Evolutionary conservation across 2,329 filamentous ascomycete species (phyloP).

Genomic region (Rutstroemia sp.): DNA sequence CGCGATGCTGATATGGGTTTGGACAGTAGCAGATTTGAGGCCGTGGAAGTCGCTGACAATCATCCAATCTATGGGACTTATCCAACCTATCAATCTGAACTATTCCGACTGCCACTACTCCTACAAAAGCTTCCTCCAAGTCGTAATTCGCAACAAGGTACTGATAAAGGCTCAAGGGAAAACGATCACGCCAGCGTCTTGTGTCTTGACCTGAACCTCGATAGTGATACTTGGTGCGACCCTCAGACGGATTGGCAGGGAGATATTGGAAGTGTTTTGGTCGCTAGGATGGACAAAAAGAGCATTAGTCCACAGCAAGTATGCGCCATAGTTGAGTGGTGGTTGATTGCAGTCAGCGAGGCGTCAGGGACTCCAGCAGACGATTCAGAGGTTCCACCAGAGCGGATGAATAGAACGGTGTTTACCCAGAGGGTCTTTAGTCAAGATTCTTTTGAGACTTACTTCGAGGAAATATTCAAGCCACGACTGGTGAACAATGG

Average conservation of each 20-base stretch:
- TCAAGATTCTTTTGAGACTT: neutral
- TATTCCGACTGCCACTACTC: no score
- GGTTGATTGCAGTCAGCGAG: neutral
- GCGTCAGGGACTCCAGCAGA: neutral
- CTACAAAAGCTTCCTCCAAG: no score
- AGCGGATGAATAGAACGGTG: neutral
- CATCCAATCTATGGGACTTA: no score
- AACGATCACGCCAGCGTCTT: no score
- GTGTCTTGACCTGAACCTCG: no score
- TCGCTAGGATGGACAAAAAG: neutral
- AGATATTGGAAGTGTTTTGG: neutral
- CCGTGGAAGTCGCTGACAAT: no score
- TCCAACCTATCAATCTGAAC: no score
- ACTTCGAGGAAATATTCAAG: neutral
- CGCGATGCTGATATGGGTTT: no score
- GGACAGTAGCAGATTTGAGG: no score
- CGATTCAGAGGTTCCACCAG: neutral
- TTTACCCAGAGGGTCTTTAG: neutral
- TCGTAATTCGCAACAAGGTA: no score
- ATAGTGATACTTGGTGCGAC: neutral
- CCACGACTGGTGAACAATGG: neutral
- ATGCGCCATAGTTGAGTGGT: neutral
- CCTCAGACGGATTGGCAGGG: neutral
- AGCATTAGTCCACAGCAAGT: neutral
- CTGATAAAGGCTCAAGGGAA: no score